phyloP scores from a whole-genome alignment of 768 basidiomycete species.

The Amanita polypyramis region DNA sequence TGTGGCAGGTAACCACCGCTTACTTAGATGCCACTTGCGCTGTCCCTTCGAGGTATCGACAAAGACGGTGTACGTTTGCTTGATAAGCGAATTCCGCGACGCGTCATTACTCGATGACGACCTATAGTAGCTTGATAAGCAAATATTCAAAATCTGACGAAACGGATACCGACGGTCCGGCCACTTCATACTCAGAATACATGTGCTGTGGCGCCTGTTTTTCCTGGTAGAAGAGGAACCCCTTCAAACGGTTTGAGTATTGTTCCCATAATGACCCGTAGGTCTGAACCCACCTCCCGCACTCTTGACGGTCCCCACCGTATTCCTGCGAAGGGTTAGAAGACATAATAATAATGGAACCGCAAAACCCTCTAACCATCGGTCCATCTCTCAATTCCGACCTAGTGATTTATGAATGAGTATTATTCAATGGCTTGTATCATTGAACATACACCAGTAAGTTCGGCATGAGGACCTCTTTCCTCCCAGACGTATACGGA shows the following conservation, averaged over 20 bases:
- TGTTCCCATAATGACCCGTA: background rate
- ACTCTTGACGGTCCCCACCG: constrained; percentile 78
- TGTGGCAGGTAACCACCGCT: constrained; percentile 11
- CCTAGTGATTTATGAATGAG: constrained; percentile 25
- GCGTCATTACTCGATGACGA: constrained; percentile 21
- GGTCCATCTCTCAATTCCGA: constrained; percentile 78
- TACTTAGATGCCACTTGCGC: constrained; percentile 78
- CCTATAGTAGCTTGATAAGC: constrained; percentile 9
- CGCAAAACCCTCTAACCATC: constrained; percentile 35
- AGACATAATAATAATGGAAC: background rate
- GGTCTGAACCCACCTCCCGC: constrained; percentile 42
- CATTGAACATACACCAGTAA: constrained; percentile 48
- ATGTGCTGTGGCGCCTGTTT: constrained; percentile 44
- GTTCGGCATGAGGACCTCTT: constrained; percentile 58
- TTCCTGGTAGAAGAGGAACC: constrained; percentile 75
- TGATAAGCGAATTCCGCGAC: constrained; percentile 42
- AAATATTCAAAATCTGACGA: background rate
- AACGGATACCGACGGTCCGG: constrained; percentile 15
- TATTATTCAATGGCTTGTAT: background rate
- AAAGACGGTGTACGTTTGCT: constrained; percentile 75
- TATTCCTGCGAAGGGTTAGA: constrained; percentile 26
- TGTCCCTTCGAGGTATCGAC: constrained; percentile 58
- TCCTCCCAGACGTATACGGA: constrained; percentile 84
- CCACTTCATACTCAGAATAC: constrained; percentile 36
- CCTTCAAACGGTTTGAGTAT: constrained; percentile 28